Conservation (phyloP, 306 rosid genomes). For the Phaseolus lunatus region DNA sequence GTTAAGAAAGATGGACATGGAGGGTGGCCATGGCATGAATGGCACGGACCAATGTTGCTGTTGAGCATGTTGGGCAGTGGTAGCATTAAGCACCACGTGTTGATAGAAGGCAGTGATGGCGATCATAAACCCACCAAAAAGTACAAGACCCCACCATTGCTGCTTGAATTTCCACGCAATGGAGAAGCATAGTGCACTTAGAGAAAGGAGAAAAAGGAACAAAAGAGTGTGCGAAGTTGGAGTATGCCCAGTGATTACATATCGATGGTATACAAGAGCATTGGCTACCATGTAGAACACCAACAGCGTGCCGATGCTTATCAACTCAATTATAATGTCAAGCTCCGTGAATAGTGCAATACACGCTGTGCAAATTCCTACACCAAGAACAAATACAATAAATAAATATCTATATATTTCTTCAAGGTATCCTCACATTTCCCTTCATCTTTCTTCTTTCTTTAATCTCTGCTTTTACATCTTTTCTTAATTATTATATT, state of each 20-base stretch:
- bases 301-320: slow-evolving; percentile 75
- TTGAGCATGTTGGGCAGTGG: background rate
- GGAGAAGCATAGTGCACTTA: slow-evolving; percentile 71
- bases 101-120: slow-evolving; percentile 67
- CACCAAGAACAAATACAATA: background rate
- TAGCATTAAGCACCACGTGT: slow-evolving; percentile 51
- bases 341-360: slow-evolving; percentile 89
- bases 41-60: slow-evolving; percentile 72
- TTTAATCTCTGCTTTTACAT: background rate
- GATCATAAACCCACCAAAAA: slow-evolving; percentile 61
- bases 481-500: too few species aligned
- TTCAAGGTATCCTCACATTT: background rate
- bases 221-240: slow-evolving; percentile 63
- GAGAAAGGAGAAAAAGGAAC: slow-evolving; percentile 75
- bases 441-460: background rate
- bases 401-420: background rate
- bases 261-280: slow-evolving; percentile 82
- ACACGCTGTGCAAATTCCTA: slow-evolving; percentile 88
- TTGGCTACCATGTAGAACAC: slow-evolving; percentile 97
- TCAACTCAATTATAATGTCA: slow-evolving; percentile 70
- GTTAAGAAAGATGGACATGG: slow-evolving; percentile 78
- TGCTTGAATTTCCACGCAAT: slow-evolving; percentile 68
- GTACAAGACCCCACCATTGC: slow-evolving; percentile 71
- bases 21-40: slow-evolving; percentile 94
- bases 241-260: slow-evolving; percentile 56